Evolutionary conservation across 805 yeast species (phyloP).

Genomic region (Candida schatavii): DNA sequence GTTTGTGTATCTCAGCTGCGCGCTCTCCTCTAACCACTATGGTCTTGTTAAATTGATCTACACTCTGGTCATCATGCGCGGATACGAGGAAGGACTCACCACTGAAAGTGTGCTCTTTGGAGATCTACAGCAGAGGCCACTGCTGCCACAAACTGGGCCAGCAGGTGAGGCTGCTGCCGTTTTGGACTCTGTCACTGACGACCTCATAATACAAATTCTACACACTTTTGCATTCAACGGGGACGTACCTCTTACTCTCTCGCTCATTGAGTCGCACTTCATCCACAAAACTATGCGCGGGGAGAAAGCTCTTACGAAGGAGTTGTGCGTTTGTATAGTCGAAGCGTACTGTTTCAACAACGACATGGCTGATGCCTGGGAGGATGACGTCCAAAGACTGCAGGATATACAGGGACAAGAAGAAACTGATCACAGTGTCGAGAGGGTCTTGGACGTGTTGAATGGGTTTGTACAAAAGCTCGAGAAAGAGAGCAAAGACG

Average conservation of each 20-base stretch:
- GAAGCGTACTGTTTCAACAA: conserved; percentile 32
- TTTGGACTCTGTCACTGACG: conserved; percentile 20
- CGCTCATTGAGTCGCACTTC: conserved; percentile 35
- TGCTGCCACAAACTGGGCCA: neutral
- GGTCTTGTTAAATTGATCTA: conserved; percentile 25
- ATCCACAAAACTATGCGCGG: conserved; percentile 31
- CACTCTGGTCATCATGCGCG: conserved; percentile 28
- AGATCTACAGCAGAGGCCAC: too few species aligned
- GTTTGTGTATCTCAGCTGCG: conserved; percentile 22
- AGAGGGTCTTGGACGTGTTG: conserved; percentile 30
- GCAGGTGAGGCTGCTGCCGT: conserved; percentile 1
- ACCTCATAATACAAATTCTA: conserved; percentile 23
- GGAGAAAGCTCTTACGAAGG: conserved; percentile 30
- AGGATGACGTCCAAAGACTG: conserved; percentile 1
- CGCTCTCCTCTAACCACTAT: conserved; percentile 24
- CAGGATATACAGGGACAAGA: conserved; percentile 1
- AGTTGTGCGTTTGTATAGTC: conserved; percentile 29
- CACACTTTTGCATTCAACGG: conserved; percentile 33
- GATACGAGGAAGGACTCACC: conserved; percentile 16
- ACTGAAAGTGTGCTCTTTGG: conserved; percentile 23
- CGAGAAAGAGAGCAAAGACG: conserved; percentile 7
- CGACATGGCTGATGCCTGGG: conserved; percentile 8
- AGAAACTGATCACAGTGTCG: conserved; percentile 23
- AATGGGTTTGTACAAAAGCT: conserved; percentile 21
- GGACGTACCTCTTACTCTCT: conserved; percentile 33